These are phyloP conservation scores for Lactarius indigo DNA, from an alignment of 768 basidiomycete species.

Conservation along the genomic window DNA sequence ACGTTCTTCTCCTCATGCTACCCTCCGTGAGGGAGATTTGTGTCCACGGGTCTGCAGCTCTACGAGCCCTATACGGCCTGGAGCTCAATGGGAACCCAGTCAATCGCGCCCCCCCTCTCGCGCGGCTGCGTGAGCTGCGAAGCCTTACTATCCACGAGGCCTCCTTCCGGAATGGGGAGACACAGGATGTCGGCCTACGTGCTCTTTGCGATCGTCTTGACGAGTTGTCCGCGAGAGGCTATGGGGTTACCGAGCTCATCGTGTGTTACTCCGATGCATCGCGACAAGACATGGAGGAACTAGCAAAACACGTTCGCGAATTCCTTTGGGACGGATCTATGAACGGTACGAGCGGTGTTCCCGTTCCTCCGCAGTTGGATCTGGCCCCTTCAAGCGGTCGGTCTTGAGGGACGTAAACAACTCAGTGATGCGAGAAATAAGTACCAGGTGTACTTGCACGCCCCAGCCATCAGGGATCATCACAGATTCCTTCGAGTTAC, in stretches of 20 bases:
- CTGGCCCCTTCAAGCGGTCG: neutral
- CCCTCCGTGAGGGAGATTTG: conserved; percentile 22
- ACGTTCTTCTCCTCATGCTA: conserved; percentile 16
- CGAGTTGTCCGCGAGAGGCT: conserved; percentile 5
- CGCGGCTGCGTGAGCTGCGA: conserved; percentile 13
- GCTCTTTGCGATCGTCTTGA: conserved; percentile 16
- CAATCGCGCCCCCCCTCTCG: conserved; percentile 10
- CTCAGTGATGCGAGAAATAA: neutral
- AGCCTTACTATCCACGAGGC: conserved; percentile 22
- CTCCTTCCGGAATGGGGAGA: conserved; percentile 13
- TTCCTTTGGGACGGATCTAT: conserved; percentile 26
- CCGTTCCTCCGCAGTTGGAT: conserved; percentile 11
- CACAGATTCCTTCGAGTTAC: neutral
- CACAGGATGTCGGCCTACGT: conserved; percentile 11
- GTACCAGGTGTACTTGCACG: neutral
- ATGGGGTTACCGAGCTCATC: conserved; percentile 14
- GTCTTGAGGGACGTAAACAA: neutral
- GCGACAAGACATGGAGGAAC: conserved; percentile 24
- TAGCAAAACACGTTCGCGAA: conserved; percentile 13
- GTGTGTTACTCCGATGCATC: conserved; percentile 25
- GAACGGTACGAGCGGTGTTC: conserved; percentile 16
- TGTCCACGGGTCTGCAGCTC: conserved; percentile 23
- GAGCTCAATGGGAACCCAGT: neutral
- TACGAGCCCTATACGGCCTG: conserved; percentile 21
- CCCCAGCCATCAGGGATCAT: neutral